Base-by-base conservation (phyloP, 352 stramenopile species). In the Plasmopara halstedii region DNA sequence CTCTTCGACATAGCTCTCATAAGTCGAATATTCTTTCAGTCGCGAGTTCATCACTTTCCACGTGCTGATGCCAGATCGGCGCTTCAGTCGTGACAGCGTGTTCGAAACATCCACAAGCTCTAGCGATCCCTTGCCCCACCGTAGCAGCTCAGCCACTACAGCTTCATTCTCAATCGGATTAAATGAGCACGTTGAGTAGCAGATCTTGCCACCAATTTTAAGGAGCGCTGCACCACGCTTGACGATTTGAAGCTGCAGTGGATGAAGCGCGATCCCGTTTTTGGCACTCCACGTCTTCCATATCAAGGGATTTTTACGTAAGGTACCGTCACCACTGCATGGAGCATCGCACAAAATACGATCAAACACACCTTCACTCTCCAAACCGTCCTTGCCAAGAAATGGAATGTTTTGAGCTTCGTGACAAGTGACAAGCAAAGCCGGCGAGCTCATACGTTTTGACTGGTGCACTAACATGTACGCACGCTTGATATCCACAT, bases 141-240 rank as follows among this genome's bases (percentile, higher is more conserved):
- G 83, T 46, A 99, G 70, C 20, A 99, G 68, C 19, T 97, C 88
- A 0, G 85, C 77, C 6, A 99, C 96, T n/a, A 99, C 94, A 7
- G 97, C 97, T 67, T 99, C 97, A 69, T 99, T 95, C 74, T 99
- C 97, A 19, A 99, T 67, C 10, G 97, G 97, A 73, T 99, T 99
- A 53, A 99, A 88, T 46, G 88, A 98, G 56, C 97, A 99, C 45
- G 94, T 98, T 29, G 86, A 97, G 68, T 98, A 98, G 40, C 96
- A 97, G 73, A 98, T 95, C 52, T 76, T 82, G 14, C 94, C 94
- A 8, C 90, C 94, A 18, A 97, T 67, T 56, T 93, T 94, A 6
- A 99, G 64, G 18, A 98, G 64, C 27, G 88, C 66, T 10, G 94
- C 79, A 15, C 91, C 95, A 17, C 95, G 83, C 52, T 89, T 83